Evolutionary conservation across 108 stramenopile genomes (phyloP).

Genomic region (Fistulifera solaris): DNA sequence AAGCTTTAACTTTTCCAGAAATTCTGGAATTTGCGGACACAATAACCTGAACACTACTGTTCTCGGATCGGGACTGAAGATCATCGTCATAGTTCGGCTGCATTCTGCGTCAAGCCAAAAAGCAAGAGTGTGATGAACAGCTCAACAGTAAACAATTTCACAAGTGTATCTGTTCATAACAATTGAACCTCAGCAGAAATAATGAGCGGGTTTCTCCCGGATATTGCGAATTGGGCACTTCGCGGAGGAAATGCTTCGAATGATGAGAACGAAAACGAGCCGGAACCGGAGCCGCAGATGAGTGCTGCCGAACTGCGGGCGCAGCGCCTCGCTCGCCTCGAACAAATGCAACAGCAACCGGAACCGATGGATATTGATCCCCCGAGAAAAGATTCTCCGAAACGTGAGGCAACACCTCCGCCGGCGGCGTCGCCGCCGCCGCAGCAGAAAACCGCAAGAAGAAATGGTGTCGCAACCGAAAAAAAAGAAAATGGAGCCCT

Average conservation of each 20-base stretch:
- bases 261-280: slow-evolving; percentile 9
- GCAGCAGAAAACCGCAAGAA: no score
- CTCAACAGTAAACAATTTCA: no score
- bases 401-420: background rate
- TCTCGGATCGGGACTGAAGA: no score
- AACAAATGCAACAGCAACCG: slow-evolving; percentile 14
- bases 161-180: no score
- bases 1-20: no score
- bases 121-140: no score
- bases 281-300: slow-evolving; percentile 4
- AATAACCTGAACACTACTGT: no score
- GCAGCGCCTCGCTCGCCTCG: slow-evolving; percentile 66
- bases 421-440: background rate
- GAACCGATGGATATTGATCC: slow-evolving; percentile 12
- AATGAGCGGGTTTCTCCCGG: slow-evolving; percentile 64
- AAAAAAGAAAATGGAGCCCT: slow-evolving; percentile 6
- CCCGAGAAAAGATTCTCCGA: background rate
- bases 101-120: no score
- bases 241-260: slow-evolving; percentile 25
- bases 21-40: no score
- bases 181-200: slow-evolving; percentile 4
- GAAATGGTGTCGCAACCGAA: background rate
- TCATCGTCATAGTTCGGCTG: no score
- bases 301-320: slow-evolving; percentile 74
- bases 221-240: slow-evolving; percentile 71